Evolutionary conservation across 139 green algal genomes (phyloP), one percentile per base, ranked within the genome.

Genomic region (Chlamydomonas eustigma): DNA sequence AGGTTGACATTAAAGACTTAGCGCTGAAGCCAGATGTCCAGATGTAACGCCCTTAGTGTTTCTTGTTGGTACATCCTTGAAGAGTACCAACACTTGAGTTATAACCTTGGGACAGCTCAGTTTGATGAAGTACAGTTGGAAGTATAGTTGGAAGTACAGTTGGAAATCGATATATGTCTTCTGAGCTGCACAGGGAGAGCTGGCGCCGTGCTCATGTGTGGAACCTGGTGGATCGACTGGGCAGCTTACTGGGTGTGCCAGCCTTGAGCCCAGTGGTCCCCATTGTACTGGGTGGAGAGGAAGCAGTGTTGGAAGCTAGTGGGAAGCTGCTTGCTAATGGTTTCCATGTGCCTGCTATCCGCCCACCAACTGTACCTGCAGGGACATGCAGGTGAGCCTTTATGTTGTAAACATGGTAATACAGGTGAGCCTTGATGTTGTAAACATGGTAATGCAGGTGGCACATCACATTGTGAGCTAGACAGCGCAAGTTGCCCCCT

Each of bases 281-380:
- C 1, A 73, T 98, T 24, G 83, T 98, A 2, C 50, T 98, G 0
- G 92, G 94, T 22, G 39, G 64, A 2, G 92, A 97, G 74, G 71
- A 81, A 24, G 64, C 76, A 1, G 83, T 94, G 4, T 51, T 98
- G 78, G 39, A 72, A 0, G 76, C 88, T 2, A 84, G 71, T 74
- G 68, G 38, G 24, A 25, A 35, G 24, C 86, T 97, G 38, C 85
- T 96, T 31, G 33, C 37, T 18, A 31, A 3, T 6, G 52, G 24
- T 75, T 32, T 65, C 52, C 88, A 98, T 73, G 92, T 97, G 63
- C 90, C 93, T 0, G 94, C 92, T 36, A 98, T 98, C 50, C 80
- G 94, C 2, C 94, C 94, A 18, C 94, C 94, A 31, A 98, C 94
- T 0, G 94, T 98, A 6, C 86, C 94, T 0, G 2, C 69, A 3